phyloP scores from a whole-genome alignment of 78 protist genomes.

The Dictyostelium purpureum region DNA sequence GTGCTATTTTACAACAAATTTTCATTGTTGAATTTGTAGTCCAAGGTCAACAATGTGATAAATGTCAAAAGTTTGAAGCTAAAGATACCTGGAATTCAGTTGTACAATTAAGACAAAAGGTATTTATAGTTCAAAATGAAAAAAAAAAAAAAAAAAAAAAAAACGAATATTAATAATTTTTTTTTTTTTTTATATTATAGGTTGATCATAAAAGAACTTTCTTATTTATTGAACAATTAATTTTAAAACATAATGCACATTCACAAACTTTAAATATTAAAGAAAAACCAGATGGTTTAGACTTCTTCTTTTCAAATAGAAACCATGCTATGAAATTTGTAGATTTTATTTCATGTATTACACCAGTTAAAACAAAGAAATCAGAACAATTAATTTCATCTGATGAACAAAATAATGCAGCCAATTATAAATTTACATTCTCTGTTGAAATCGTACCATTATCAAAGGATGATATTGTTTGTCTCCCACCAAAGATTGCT shows the following conservation, averaged over 20 bases:
- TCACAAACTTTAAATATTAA: constrained; percentile 78
- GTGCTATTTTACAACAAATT: constrained; percentile 86
- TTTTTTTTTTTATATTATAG: not conserved
- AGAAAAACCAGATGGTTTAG: constrained; percentile 95
- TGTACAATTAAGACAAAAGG: constrained; percentile 98
- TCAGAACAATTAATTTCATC: constrained; percentile 91
- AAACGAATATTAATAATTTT: not conserved
- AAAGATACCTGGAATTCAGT: constrained; percentile 96
- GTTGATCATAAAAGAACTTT: constrained; percentile 97
- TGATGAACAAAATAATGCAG: constrained; percentile 93
- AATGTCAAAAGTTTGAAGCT: constrained; percentile 93
- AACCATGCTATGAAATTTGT: constrained; percentile 90
- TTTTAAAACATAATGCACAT: constrained; percentile 96
- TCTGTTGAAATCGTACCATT: constrained; percentile 97
- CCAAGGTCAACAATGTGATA: constrained; percentile 89
- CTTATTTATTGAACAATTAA: constrained; percentile 97
- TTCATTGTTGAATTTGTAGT: constrained; percentile 95
- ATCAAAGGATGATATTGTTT: constrained; percentile 97
- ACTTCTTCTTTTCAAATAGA: constrained; percentile 92
- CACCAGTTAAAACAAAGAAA: constrained; percentile 83
- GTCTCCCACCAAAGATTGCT: constrained; percentile 90
- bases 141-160: not conserved
- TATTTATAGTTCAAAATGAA: not conserved
- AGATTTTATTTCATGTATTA: constrained; percentile 88
- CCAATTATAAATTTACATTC: constrained; percentile 91